Evolutionary conservation across 495 filamentous ascomycete genomes (phyloP), one percentile per base, ranked within the genome.

Genomic region (Penicillium macrosclerotiorum): DNA sequence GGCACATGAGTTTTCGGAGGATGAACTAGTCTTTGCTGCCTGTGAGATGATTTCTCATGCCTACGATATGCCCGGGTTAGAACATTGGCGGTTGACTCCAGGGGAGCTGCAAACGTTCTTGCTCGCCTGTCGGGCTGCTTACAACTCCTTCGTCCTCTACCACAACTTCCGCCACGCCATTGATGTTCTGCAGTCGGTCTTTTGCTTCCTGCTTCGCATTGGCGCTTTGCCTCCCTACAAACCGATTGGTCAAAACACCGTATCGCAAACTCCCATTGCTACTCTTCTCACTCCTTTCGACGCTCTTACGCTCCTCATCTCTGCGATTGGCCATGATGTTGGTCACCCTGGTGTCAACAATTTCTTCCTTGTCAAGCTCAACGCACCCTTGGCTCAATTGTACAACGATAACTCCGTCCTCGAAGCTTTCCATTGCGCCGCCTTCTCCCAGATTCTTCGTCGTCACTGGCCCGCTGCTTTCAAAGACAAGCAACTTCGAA

Each of bases 261-360:
- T 49, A n/a, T 38, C 47, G 0, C 75, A 70, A 51, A 80, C 82
- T n/a, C 77, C 87, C 5, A 77, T 94, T 20, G 85, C 83, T 5
- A 68, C 77, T 29, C 71, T 96, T 23, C 71, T 98, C 30, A 72
- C 75, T 30, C 90, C 94, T 8, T 86, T 93, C 54, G 90, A 97
- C 61, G 86, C 88, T 11, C 75, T 98, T 13, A 92, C 89, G 6
- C 78, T 98, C 12, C 74, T 98, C 17, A 84, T 97, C 49, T 90
- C 91, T 9, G 93, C 93, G 5, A 95, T 98, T 62, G 93, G 93
- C 30, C 93, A 98, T 54, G 93, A 98, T 59, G 93, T 96, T 29
- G 93, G 94, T 24, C 93, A 98, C 65, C 93, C 93, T 12, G 93
- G 93, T 26, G 94, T 98, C 45, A 98, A 97, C 71, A 98, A 98